These are phyloP conservation scores for Colletotrichum tropicale DNA, from an alignment of 2,329 filamentous ascomycete species.

Conservation along the genomic window DNA sequence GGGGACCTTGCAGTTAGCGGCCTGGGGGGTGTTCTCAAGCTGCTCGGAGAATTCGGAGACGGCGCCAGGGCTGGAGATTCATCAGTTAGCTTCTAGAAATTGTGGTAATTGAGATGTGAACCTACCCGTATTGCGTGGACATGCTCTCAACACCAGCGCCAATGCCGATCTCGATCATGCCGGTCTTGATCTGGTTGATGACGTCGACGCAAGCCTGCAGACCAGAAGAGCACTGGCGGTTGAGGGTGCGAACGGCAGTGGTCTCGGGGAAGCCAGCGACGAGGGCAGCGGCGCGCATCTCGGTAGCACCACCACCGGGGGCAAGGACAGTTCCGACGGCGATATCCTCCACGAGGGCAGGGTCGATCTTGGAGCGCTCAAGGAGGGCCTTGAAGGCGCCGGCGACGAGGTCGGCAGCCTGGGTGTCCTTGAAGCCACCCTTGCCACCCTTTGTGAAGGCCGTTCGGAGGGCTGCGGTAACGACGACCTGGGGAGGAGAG, in stretches of 20 bases:
- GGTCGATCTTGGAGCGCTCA: constrained; percentile 87
- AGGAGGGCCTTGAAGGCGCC: constrained; percentile 84
- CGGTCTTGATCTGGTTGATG: constrained; percentile 86
- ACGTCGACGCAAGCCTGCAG: constrained; percentile 93
- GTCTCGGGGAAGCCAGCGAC: constrained; percentile 89
- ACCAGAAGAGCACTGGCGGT: constrained; percentile 93
- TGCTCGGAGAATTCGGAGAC: constrained; percentile 93
- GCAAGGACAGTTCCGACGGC: constrained; percentile 90
- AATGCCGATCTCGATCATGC: constrained; percentile 95
- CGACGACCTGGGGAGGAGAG: constrained; percentile 68
- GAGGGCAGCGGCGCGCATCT: constrained; percentile 91
- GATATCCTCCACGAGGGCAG: constrained; percentile 87
- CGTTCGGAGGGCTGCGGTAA: constrained; percentile 90
- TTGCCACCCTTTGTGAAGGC: constrained; percentile 92
- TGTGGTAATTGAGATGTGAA: constrained; percentile 10
- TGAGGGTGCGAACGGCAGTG: constrained; percentile 85
- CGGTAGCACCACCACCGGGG: constrained; percentile 92
- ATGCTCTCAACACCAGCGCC: constrained; percentile 98
- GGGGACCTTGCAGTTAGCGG: constrained; percentile 95
- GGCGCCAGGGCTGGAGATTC: constrained; percentile 68
- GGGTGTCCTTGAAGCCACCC: constrained; percentile 94
- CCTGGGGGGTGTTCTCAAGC: constrained; percentile 79
- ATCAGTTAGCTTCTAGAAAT: background rate
- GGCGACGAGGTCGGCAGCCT: constrained; percentile 82
- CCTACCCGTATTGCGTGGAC: constrained; percentile 87